phyloP scores from a whole-genome alignment of 306 rosid species.

The Casuarina glauca region DNA sequence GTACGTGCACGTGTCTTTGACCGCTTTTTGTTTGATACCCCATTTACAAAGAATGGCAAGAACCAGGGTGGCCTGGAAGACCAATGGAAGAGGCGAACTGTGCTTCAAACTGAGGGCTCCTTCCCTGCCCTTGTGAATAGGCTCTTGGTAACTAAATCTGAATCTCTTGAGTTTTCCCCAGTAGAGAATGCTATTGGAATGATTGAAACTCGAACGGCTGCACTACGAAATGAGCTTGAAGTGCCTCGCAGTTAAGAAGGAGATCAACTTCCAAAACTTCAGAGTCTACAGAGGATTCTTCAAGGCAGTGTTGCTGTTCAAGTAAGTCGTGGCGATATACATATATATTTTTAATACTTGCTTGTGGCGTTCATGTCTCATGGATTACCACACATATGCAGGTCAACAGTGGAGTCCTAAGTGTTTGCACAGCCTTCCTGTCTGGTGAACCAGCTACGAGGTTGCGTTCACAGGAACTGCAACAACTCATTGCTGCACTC shows the following conservation, averaged over 20 bases:
- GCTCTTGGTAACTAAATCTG: slow-evolving; percentile 80
- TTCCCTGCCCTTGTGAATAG: slow-evolving; percentile 98
- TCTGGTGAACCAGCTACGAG: slow-evolving; percentile 97
- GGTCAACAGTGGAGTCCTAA: slow-evolving; percentile 96
- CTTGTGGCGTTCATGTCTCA: slow-evolving; percentile 1
- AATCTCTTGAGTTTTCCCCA: slow-evolving; percentile 95
- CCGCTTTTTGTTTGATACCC: slow-evolving; percentile 95
- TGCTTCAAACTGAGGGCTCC: slow-evolving; percentile 95
- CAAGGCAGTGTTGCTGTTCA: slow-evolving; percentile 99
- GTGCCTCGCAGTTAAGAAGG: slow-evolving; percentile 99
- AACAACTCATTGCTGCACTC: slow-evolving; percentile 96
- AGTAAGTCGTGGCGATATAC: slow-evolving; percentile 39
- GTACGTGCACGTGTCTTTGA: slow-evolving; percentile 96
- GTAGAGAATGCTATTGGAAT: slow-evolving; percentile 98
- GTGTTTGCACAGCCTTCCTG: slow-evolving; percentile 97
- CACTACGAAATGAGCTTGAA: slow-evolving; percentile 95
- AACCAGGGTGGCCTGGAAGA: slow-evolving; percentile 97
- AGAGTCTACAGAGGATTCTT: slow-evolving; percentile 93
- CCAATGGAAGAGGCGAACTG: slow-evolving; percentile 96
- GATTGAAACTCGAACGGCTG: slow-evolving; percentile 98
- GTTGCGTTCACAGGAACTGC: slow-evolving; percentile 92
- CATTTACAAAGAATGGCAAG: slow-evolving; percentile 95
- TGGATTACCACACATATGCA: slow-evolving; percentile 32
- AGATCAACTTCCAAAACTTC: slow-evolving; percentile 95
- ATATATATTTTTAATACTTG: background rate